Conservation (phyloP, 106 monocot species). For the Allium sativum region DNA sequence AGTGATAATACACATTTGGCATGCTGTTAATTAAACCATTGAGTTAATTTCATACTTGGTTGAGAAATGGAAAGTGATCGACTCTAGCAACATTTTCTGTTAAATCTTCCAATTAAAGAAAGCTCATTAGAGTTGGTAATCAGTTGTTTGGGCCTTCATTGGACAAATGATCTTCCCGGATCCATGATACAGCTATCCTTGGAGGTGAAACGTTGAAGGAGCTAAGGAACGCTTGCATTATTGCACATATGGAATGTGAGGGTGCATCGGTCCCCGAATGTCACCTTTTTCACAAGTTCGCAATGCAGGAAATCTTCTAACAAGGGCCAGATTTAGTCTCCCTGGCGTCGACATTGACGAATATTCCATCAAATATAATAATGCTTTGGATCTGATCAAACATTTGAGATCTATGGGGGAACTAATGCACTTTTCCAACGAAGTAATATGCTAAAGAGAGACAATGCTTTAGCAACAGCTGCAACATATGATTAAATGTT, state of each 20-base stretch:
- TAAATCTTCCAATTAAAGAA: too few relatives aligned
- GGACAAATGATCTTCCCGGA: conserved; percentile 99
- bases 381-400: conserved; percentile 88
- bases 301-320: conserved; percentile 96
- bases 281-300: conserved; percentile 94
- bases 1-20: too few relatives aligned
- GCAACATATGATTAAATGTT: conserved; percentile 96
- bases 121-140: conserved; percentile 89
- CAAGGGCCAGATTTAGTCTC: conserved; percentile 89
- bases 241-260: conserved; percentile 97
- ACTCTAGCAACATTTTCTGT: too few relatives aligned
- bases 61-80: too few relatives aligned
- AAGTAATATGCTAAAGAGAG: conserved; percentile 72
- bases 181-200: conserved; percentile 97
- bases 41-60: too few relatives aligned
- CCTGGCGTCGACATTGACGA: conserved; percentile 94
- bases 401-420: conserved; percentile 91
- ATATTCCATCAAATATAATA: conserved; percentile 79
- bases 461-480: conserved; percentile 90
- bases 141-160: conserved; percentile 96
- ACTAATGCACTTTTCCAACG: conserved; percentile 94
- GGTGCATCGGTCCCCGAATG: conserved; percentile 89
- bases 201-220: conserved; percentile 97
- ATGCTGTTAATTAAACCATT: too few relatives aligned
- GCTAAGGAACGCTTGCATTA: conserved; percentile 87